These are phyloP conservation scores for Arthrinium puccinioides DNA, from an alignment of 2,329 filamentous ascomycete species.

Conservation along the genomic window DNA sequence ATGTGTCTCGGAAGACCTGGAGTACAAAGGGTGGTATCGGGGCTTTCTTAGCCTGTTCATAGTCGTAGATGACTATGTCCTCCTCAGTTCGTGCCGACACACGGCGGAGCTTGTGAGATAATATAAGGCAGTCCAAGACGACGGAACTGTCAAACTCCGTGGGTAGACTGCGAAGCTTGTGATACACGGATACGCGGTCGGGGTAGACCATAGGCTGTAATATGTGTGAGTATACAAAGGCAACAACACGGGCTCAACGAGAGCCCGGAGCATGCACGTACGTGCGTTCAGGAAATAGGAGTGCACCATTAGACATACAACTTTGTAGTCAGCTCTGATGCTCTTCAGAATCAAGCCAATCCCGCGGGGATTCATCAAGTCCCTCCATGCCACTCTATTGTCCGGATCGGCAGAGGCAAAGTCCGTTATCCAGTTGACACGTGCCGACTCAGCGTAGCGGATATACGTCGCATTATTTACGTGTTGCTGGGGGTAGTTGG, in stretches of 20 bases:
- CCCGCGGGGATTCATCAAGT: slow-evolving; percentile 58
- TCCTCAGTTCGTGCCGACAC: slow-evolving; percentile 69
- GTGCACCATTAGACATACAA: slow-evolving; percentile 48
- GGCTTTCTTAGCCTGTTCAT: slow-evolving; percentile 49
- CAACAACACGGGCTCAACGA: too few species aligned
- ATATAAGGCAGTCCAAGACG: slow-evolving; percentile 52
- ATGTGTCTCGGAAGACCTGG: slow-evolving; percentile 51
- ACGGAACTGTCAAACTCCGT: slow-evolving; percentile 38
- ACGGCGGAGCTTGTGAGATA: slow-evolving; percentile 69
- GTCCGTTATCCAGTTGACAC: slow-evolving; percentile 71
- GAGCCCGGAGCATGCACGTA: too few species aligned
- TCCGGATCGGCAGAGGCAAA: slow-evolving; percentile 57
- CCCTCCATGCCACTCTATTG: slow-evolving; percentile 57
- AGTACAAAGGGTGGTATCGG: slow-evolving; percentile 53
- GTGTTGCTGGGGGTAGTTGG: slow-evolving; percentile 58
- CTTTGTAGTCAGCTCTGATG: slow-evolving; percentile 81
- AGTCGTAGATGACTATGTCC: slow-evolving; percentile 76
- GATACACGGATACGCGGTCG: slow-evolving; percentile 75
- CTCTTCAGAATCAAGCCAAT: slow-evolving; percentile 72
- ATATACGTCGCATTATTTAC: slow-evolving; percentile 85
- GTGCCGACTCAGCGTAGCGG: slow-evolving; percentile 73
- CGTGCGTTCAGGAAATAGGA: too few species aligned
- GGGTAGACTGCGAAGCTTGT: slow-evolving; percentile 59
- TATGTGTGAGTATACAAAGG: background rate
- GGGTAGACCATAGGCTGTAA: slow-evolving; percentile 75